Conservation (phyloP, 768 basidiomycete genomes). For the Nidularia pulvinata region DNA sequence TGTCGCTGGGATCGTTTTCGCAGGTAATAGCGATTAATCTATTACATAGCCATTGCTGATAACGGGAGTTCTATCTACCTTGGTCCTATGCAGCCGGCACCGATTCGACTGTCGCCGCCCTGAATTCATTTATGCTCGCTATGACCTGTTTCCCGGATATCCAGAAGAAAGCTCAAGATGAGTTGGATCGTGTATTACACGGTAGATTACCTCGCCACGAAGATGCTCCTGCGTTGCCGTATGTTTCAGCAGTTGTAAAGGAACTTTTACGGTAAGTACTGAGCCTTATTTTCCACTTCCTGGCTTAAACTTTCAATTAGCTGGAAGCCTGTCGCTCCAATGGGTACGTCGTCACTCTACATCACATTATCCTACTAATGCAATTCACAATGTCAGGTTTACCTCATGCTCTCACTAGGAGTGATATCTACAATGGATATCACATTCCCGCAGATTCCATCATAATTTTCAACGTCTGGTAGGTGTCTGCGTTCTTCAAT, state of each 20-base stretch:
- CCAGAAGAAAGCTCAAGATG: slow-evolving; percentile 4
- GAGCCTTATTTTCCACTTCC: background rate
- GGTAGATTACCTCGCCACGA: background rate
- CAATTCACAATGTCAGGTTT: background rate
- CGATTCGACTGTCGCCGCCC: background rate
- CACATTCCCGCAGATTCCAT: background rate
- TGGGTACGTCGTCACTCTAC: background rate
- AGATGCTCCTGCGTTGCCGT: background rate
- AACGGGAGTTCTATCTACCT: background rate
- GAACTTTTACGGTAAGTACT: background rate
- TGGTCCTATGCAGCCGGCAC: background rate
- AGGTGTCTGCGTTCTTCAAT: background rate
- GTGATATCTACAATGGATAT: background rate
- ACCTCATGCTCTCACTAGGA: background rate
- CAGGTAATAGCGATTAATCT: background rate
- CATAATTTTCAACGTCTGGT: slow-evolving; percentile 1
- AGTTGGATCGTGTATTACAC: background rate
- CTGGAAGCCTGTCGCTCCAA: background rate
- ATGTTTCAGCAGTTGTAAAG: slow-evolving; percentile 1
- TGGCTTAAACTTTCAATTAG: background rate
- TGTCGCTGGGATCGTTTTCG: background rate
- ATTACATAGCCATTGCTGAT: background rate
- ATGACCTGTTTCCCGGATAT: slow-evolving; percentile 1
- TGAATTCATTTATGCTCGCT: background rate
- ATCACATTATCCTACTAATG: background rate